Percentiles rank a stretch among this genome's conserved stretches.
phyloP scores from a whole-genome alignment of 169 alveolate genomes.

The Babesia ovata region DNA sequence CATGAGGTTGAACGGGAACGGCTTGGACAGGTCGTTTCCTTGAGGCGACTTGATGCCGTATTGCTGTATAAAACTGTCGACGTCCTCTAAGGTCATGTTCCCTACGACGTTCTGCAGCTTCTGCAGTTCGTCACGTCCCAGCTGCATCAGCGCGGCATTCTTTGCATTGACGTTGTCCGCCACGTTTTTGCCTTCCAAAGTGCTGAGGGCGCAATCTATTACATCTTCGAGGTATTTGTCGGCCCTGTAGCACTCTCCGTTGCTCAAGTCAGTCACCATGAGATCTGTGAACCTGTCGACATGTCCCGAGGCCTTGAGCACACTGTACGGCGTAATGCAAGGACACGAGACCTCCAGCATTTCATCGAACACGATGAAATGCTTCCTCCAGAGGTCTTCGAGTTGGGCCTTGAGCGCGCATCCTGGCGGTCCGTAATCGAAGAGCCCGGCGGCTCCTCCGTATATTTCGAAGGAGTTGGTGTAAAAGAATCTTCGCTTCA shows the following conservation, averaged over 20 bases:
- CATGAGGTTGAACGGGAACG: conserved; percentile 95
- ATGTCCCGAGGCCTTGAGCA: conserved; percentile 95
- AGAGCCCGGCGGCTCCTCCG: conserved; percentile 96
- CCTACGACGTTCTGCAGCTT: conserved; percentile 81
- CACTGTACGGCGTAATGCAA: conserved; percentile 91
- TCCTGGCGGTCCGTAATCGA: conserved; percentile 97
- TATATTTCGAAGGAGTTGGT: conserved; percentile 92
- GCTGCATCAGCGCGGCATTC: conserved; percentile 53
- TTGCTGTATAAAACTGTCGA: conserved; percentile 81
- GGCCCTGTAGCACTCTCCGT: conserved; percentile 88
- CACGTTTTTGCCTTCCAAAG: conserved; percentile 39
- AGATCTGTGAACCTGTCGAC: conserved; percentile 97
- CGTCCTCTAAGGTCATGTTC: conserved; percentile 81
- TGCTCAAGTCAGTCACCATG: conserved; percentile 91
- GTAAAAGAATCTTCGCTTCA: conserved; percentile 90
- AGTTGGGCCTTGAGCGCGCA: conserved; percentile 93
- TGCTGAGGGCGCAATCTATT: conserved; percentile 23
- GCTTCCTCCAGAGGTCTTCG: conserved; percentile 94
- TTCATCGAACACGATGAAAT: conserved; percentile 94
- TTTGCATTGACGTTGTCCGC: conserved; percentile 13
- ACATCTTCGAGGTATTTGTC: conserved; percentile 81
- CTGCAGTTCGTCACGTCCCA: conserved; percentile 77
- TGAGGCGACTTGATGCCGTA: conserved; percentile 87
- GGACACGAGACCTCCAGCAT: conserved; percentile 92
- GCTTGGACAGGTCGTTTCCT: conserved; percentile 90